A percentile compares a stretch with the other conserved stretches of the same genome.
phyloP scores from a whole-genome alignment of 1,284 basidiomycete genomes.

The Somion occarium region DNA sequence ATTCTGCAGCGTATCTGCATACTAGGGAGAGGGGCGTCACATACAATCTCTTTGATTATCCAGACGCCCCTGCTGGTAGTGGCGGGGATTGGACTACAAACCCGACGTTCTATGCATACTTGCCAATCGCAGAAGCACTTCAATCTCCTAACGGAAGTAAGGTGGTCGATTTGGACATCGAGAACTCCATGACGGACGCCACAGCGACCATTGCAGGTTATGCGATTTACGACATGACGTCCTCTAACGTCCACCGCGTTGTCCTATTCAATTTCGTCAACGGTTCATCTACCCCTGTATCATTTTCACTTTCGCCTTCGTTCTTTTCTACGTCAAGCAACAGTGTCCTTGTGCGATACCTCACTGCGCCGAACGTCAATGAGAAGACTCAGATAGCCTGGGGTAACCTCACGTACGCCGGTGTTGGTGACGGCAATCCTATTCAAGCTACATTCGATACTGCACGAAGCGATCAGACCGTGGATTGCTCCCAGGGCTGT shows the following conservation, averaged over 20 bases:
- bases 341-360: conserved; percentile 38
- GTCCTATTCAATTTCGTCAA: conserved; percentile 62
- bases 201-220: conserved; percentile 45
- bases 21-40: conserved; percentile 46
- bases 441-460: conserved; percentile 24
- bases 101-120: conserved; percentile 52
- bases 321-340: conserved; percentile 14
- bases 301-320: conserved; percentile 31
- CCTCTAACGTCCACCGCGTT: conserved; percentile 35
- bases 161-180: conserved; percentile 48
- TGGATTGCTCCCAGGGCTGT: conserved; percentile 34
- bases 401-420: conserved; percentile 41
- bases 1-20: conserved; percentile 43
- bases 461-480: conserved; percentile 17
- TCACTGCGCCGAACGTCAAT: conserved; percentile 38
- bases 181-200: conserved; percentile 33
- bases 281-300: conserved; percentile 24
- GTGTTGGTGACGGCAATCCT: conserved; percentile 31
- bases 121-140: conserved; percentile 54
- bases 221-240: conserved; percentile 47
- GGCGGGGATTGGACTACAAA: conserved; percentile 44
- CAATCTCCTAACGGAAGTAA: conserved; percentile 36
- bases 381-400: conserved; percentile 58
- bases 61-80: conserved; percentile 27
- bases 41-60: conserved; percentile 47